Conservation (phyloP, 2,329 filamentous ascomycete species). For the Scedosporium boydii region DNA sequence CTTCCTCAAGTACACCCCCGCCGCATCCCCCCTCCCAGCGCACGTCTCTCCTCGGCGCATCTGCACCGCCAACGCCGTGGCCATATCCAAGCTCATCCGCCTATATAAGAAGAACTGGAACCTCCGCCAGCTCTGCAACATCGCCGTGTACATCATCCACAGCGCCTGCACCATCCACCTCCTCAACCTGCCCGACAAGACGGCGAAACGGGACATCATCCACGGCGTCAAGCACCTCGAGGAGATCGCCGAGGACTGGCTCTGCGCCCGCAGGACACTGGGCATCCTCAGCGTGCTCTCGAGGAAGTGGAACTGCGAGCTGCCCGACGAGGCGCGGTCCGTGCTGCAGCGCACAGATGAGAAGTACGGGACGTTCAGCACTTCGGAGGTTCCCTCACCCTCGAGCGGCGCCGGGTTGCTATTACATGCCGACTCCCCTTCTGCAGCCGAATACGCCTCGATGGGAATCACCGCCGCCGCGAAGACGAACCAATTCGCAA, state of each 20-base stretch:
- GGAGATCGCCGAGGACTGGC: constrained; percentile 92
- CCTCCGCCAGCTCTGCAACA: constrained; percentile 87
- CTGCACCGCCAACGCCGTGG: constrained; percentile 80
- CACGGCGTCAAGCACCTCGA: constrained; percentile 88
- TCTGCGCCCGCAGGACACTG: constrained; percentile 76
- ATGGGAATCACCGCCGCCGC: constrained; percentile 16
- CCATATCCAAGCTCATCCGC: constrained; percentile 88
- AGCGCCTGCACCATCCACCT: constrained; percentile 92
- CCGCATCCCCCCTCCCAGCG: constrained; percentile 70
- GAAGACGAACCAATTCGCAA: constrained; percentile 9
- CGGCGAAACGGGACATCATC: constrained; percentile 77
- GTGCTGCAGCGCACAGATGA: constrained; percentile 71
- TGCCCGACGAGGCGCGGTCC: constrained; percentile 72
- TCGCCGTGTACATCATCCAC: constrained; percentile 91
- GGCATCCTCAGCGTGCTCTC: constrained; percentile 77
- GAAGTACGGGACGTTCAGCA: constrained; percentile 66
- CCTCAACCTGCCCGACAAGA: constrained; percentile 87
- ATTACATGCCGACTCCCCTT: constrained; percentile 13
- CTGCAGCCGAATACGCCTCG: constrained; percentile 16
- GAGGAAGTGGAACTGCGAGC: constrained; percentile 78
- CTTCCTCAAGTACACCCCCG: constrained; percentile 81
- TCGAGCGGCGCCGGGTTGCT: neutral
- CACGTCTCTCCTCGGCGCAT: constrained; percentile 86
- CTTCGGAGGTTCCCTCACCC: constrained; percentile 51
- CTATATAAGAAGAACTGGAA: constrained; percentile 90